Conservation (phyloP, 805 yeast species). For the Sungouiella blattae region DNA sequence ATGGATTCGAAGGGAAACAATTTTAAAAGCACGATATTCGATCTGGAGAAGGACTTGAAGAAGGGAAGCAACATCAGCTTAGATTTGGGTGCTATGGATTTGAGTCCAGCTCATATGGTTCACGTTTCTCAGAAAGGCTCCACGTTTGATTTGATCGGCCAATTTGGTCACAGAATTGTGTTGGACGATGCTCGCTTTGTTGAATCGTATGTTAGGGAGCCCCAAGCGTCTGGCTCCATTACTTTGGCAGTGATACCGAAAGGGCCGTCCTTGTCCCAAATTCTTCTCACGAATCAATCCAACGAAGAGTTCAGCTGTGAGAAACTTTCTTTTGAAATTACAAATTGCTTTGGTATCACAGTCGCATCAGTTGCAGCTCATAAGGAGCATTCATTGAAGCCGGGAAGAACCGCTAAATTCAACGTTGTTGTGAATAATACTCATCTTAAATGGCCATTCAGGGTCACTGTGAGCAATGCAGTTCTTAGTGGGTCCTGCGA, state of each 20-base stretch:
- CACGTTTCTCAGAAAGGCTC: no score
- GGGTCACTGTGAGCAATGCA: conserved; percentile 23
- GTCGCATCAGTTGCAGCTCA: conserved; percentile 27
- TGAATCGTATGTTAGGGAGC: no score
- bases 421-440: conserved; percentile 29
- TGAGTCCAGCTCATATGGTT: no score
- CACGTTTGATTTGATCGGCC: no score
- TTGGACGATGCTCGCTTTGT: no score
- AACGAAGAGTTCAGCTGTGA: conserved; percentile 24
- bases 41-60: no score
- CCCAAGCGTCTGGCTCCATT: no score
- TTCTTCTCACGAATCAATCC: conserved; percentile 29
- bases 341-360: conserved; percentile 25
- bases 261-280: conserved; percentile 28
- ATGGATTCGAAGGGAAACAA: no score
- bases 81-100: no score
- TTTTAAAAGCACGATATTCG: no score
- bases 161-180: no score
- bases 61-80: no score
- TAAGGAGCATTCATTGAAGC: conserved; percentile 29
- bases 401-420: conserved; percentile 30
- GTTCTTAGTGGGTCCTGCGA: conserved; percentile 17
- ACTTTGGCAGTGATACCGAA: conserved; percentile 27
- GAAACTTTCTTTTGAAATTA: conserved; percentile 26
- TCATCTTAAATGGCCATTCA: conserved; percentile 33